A percentile compares a stretch with the other conserved stretches of the same genome.
These are phyloP conservation scores for Vitis hybrid DNA, from an alignment of 177 flowering plant genomes.

Conservation along the genomic window DNA sequence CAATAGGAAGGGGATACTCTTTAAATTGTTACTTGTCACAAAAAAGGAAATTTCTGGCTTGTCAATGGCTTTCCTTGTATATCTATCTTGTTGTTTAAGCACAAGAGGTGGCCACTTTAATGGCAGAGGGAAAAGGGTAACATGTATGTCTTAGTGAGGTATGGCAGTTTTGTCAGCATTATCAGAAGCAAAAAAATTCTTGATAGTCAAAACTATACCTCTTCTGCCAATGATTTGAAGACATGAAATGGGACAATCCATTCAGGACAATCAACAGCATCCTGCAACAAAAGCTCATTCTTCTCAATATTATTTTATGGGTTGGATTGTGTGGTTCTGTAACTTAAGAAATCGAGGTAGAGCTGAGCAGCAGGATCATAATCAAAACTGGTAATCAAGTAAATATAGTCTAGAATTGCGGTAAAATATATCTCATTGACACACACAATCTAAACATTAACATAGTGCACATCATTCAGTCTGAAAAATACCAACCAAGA, in stretches of 20 bases:
- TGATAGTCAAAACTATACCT: conserved; percentile 41
- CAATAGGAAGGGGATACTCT: too few species aligned
- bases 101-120: too few species aligned
- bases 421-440: background rate
- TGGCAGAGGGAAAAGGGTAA: too few species aligned
- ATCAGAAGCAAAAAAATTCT: background rate
- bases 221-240: conserved; percentile 90
- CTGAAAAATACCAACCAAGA: background rate
- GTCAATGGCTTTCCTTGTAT: too few species aligned
- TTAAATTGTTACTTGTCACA: too few species aligned
- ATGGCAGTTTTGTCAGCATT: background rate
- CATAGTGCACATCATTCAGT: background rate
- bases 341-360: too few species aligned
- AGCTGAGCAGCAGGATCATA: background rate
- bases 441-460: background rate
- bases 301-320: background rate
- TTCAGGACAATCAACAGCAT: conserved; percentile 99
- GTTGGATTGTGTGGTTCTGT: too few species aligned
- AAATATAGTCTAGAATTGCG: background rate
- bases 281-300: conserved; percentile 44
- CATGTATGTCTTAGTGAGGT: too few species aligned
- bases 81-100: too few species aligned
- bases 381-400: background rate
- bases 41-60: too few species aligned
- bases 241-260: conserved; percentile 93